A percentile compares a stretch with the other conserved stretches of the same genome.
These are phyloP conservation scores for Fistulina hepatica DNA, from an alignment of 1,284 basidiomycete species.

Conservation along the genomic window DNA sequence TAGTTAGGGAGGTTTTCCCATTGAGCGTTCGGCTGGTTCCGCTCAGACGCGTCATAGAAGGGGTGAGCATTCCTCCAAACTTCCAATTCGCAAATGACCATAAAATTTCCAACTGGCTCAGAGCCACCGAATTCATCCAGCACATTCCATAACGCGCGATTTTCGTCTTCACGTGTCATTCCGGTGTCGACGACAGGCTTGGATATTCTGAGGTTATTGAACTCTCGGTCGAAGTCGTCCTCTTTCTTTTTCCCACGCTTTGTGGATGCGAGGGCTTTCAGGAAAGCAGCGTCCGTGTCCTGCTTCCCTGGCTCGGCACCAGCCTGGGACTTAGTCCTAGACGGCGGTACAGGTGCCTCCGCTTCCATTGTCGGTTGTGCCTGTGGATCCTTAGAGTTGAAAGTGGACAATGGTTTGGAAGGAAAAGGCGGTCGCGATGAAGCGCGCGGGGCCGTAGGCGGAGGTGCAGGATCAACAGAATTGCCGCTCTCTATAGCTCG, in stretches of 20 bases:
- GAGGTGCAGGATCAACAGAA: conserved; percentile 14
- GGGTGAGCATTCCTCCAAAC: conserved; percentile 28
- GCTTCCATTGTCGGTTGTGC: no score
- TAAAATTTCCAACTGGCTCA: conserved; percentile 68
- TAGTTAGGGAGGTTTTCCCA: conserved; percentile 64
- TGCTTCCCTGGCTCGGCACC: conserved; percentile 39
- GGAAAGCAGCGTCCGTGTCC: conserved; percentile 57
- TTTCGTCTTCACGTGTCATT: conserved; percentile 28
- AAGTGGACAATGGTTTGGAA: conserved; percentile 8
- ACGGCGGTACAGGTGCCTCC: no score
- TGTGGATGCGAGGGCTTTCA: conserved; percentile 63
- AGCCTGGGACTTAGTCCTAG: conserved; percentile 7
- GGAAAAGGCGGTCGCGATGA: conserved; percentile 3
- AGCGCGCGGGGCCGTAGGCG: conserved; percentile 13
- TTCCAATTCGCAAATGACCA: conserved; percentile 70
- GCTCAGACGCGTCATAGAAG: conserved; percentile 9
- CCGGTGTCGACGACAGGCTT: conserved; percentile 47
- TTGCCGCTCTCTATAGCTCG: conserved; percentile 24
- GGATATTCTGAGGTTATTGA: conserved; percentile 70
- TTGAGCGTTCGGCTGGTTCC: conserved; percentile 22
- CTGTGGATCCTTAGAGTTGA: not conserved
- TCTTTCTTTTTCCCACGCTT: conserved; percentile 60
- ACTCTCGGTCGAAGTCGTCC: conserved; percentile 74
- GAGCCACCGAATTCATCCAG: conserved; percentile 69
- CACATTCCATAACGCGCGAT: conserved; percentile 54